These are phyloP conservation scores for Phytopythium boreale DNA, from an alignment of 352 stramenopile genomes.

Conservation along the genomic window DNA sequence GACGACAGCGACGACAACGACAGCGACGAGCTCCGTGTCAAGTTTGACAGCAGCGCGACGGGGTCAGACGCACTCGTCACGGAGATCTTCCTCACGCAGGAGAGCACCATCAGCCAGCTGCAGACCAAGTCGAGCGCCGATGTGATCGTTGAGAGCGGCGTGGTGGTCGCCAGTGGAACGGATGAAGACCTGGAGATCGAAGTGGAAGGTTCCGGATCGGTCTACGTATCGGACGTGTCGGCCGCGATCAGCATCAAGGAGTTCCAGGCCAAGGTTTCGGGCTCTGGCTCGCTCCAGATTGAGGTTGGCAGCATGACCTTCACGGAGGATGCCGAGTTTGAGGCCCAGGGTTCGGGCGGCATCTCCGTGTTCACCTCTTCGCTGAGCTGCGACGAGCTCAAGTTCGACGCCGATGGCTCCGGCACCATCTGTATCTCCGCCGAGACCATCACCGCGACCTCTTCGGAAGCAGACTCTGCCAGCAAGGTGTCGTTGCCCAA, in stretches of 20 bases:
- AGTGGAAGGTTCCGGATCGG: conserved; percentile 19
- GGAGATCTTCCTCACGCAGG: conserved; percentile 23
- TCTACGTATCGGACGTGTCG: conserved; percentile 21
- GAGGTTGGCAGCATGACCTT: conserved; percentile 21
- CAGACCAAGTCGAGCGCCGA: conserved; percentile 21
- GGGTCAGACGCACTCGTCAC: conserved; percentile 19
- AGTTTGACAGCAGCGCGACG: conserved; percentile 14
- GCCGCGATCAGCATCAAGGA: conserved; percentile 17
- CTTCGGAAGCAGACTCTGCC: conserved; percentile 15
- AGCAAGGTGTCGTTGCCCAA: conserved; percentile 34
- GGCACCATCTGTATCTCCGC: conserved; percentile 23
- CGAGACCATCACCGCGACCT: conserved; percentile 14
- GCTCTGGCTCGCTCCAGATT: conserved; percentile 20
- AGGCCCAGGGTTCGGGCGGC: conserved; percentile 11
- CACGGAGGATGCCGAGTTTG: conserved; percentile 15
- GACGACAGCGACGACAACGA: conserved; percentile 18
- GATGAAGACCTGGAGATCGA: conserved; percentile 26
- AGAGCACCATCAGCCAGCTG: conserved; percentile 21
- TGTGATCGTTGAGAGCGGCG: conserved; percentile 25
- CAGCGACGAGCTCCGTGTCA: conserved; percentile 17
- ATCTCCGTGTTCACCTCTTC: conserved; percentile 22
- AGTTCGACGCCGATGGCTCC: conserved; percentile 19
- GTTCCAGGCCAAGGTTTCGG: conserved; percentile 15
- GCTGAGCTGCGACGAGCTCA: conserved; percentile 13
- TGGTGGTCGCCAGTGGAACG: conserved; percentile 19